Evolutionary conservation across 225 moss, liverwort and hornwort genomes (phyloP).

Genomic region (Sphagnum contortum): DNA sequence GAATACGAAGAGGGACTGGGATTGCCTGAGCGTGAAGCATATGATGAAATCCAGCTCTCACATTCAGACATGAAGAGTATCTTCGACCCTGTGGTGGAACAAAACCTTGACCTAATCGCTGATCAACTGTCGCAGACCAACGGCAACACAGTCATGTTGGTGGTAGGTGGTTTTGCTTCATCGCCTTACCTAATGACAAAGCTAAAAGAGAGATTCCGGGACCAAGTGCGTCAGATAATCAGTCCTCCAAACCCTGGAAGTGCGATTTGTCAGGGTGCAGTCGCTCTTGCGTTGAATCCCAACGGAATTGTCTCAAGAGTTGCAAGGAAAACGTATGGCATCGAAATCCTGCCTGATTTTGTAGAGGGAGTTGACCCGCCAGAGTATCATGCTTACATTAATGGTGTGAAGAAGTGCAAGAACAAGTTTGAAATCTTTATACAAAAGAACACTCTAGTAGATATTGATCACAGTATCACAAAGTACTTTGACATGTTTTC

Average conservation of each 20-base stretch:
- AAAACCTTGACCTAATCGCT: slow-evolving; percentile 26
- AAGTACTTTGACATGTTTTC: slow-evolving; percentile 15
- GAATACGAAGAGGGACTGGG: slow-evolving; percentile 5
- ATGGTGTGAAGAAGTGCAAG: slow-evolving; percentile 22
- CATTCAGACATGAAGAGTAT: slow-evolving; percentile 29
- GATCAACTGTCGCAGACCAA: slow-evolving; percentile 16
- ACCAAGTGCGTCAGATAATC: slow-evolving; percentile 21
- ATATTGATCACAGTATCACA: slow-evolving; percentile 23
- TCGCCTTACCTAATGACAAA: slow-evolving; percentile 50
- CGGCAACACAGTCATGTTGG: slow-evolving; percentile 19
- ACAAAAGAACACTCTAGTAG: slow-evolving; percentile 11
- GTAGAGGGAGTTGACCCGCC: slow-evolving; percentile 12
- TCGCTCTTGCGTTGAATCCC: slow-evolving; percentile 27
- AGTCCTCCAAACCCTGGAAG: slow-evolving; percentile 45
- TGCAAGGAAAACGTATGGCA: slow-evolving; percentile 39
- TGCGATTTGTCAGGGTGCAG: slow-evolving; percentile 56
- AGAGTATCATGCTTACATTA: slow-evolving; percentile 14
- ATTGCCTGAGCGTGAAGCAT: background rate
- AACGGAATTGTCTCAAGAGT: slow-evolving; percentile 27
- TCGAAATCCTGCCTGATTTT: slow-evolving; percentile 9
- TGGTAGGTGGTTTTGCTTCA: slow-evolving; percentile 58
- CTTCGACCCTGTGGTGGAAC: slow-evolving; percentile 34
- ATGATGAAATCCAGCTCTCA: slow-evolving; percentile 31
- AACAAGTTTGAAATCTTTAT: slow-evolving; percentile 17
- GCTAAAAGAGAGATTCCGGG: slow-evolving; percentile 26